Evolutionary conservation across 1,284 basidiomycete species (phyloP).

Genomic region (Moniliella sp.): DNA sequence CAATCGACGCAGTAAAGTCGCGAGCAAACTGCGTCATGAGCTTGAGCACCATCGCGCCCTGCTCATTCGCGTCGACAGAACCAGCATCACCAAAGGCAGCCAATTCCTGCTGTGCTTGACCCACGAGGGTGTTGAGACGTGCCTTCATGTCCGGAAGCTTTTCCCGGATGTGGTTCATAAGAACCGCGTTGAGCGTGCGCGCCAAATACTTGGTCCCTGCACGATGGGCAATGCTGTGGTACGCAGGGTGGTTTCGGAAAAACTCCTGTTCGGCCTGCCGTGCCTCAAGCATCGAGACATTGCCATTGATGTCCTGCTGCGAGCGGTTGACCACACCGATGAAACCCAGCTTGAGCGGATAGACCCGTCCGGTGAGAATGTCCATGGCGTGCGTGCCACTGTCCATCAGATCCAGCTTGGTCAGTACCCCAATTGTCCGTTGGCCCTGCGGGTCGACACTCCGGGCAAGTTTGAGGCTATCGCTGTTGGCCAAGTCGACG

Average conservation of each 20-base stretch:
- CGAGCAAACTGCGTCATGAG: conserved; percentile 99
- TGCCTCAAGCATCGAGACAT: conserved; percentile 67
- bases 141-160: conserved; percentile 99
- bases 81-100: conserved; percentile 85
- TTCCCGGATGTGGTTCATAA: conserved; percentile 93
- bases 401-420: conserved; percentile 95
- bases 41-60: conserved; percentile 41
- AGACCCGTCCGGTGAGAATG: conserved; percentile 84
- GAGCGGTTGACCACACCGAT: conserved; percentile 91
- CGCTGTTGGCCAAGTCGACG: conserved; percentile 92
- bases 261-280: conserved; percentile 70
- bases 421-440: conserved; percentile 81
- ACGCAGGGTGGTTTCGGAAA: conserved; percentile 69
- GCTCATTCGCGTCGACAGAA: conserved; percentile 73
- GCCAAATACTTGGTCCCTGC: conserved; percentile 88
- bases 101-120: conserved; percentile 92
- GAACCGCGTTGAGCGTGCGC: conserved; percentile 79
- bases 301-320: conserved; percentile 85
- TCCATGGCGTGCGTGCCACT: conserved; percentile 91
- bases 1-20: conserved; percentile 89
- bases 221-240: conserved; percentile 84
- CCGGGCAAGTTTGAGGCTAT: conserved; percentile 83
- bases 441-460: conserved; percentile 83
- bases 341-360: conserved; percentile 90
- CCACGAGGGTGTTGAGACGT: conserved; percentile 87